A percentile compares a stretch with the other conserved stretches of the same genome.
Conservation (phyloP, 2,329 filamentous ascomycete genomes). For the Exophiala sp. region DNA sequence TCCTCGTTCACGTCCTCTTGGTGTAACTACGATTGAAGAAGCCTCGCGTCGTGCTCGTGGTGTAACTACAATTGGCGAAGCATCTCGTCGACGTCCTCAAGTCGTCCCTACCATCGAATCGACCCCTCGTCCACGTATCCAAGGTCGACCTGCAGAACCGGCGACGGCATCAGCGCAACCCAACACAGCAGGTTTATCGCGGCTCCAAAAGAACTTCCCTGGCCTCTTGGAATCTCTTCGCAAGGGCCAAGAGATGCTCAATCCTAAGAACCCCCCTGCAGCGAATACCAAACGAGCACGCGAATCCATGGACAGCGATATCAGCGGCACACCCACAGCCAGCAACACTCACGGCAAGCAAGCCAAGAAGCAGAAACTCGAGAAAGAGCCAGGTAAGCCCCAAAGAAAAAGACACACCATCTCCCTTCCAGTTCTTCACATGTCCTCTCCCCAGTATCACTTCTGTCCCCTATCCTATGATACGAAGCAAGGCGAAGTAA, state of each 20-base stretch:
- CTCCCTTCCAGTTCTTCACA: too few species aligned
- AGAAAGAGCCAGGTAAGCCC: constrained; percentile 22
- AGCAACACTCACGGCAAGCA: not conserved
- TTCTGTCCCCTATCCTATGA: too few species aligned
- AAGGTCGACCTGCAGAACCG: not conserved
- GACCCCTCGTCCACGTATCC: too few species aligned
- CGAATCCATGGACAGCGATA: not conserved
- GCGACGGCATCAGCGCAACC: not conserved
- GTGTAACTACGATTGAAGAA: too few species aligned
- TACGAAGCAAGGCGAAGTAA: too few species aligned
- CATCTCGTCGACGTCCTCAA: too few species aligned
- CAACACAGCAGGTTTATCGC: not conserved
- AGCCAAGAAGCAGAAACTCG: constrained; percentile 10
- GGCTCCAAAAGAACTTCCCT: constrained; percentile 12
- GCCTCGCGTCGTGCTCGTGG: too few species aligned
- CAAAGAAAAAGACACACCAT: not conserved
- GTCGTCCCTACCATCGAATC: too few species aligned
- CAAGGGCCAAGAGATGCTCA: not conserved
- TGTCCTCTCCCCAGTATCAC: not conserved
- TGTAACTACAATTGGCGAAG: too few species aligned
- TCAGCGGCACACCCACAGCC: not conserved
- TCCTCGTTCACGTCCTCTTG: too few species aligned
- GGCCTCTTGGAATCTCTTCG: constrained; percentile 13
- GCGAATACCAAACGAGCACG: constrained; percentile 5
- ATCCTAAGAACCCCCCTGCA: not conserved